These are phyloP conservation scores for Eimeria falciformis DNA, from an alignment of 169 alveolate species.

Conservation along the genomic window DNA sequence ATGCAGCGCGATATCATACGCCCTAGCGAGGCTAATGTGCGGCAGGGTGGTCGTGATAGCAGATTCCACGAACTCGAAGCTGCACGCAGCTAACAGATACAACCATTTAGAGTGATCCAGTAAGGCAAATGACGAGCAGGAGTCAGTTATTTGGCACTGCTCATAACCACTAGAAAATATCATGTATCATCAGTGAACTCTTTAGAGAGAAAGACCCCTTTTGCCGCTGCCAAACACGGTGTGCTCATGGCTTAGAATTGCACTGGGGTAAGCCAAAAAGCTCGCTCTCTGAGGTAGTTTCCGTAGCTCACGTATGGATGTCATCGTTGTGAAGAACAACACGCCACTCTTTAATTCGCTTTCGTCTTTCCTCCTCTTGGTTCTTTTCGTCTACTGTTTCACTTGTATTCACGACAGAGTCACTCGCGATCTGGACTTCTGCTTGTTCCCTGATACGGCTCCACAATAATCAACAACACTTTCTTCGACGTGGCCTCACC, in stretches of 20 bases:
- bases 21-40: constrained; percentile 49
- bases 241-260: no score
- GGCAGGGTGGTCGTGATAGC: constrained; percentile 24
- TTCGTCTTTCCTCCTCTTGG: constrained; percentile 81
- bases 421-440: neutral
- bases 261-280: no score
- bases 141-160: no score
- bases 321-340: constrained; percentile 91
- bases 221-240: no score
- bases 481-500: no score
- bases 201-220: no score
- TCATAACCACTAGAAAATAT: no score
- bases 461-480: neutral
- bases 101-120: neutral
- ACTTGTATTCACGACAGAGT: neutral
- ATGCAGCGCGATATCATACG: constrained; percentile 21
- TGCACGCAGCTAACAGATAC: neutral
- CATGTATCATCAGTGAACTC: no score
- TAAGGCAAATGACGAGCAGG: neutral
- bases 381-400: constrained; percentile 70
- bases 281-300: no score
- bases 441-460: neutral
- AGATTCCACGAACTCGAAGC: constrained; percentile 32
- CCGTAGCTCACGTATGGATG: constrained; percentile 88
- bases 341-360: constrained; percentile 86